phyloP scores from a whole-genome alignment of 768 basidiomycete species.

The Cubamyces sp. region DNA sequence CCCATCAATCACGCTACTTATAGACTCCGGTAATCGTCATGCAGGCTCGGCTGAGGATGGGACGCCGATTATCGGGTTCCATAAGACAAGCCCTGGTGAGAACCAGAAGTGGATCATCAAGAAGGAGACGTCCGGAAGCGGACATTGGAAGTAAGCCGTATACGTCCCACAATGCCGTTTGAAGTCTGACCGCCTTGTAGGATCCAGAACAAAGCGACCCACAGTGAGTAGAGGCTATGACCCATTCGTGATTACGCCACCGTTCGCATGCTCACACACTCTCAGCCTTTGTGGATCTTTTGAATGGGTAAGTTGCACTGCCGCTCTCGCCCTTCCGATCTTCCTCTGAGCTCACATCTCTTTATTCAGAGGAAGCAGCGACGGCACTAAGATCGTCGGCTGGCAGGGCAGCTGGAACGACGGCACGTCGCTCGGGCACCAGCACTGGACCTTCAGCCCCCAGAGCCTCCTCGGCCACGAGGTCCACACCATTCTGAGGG shows the following conservation, averaged over 20 bases:
- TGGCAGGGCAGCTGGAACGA: conserved; percentile 1
- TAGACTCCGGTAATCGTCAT: not conserved
- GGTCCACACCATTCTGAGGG: not conserved
- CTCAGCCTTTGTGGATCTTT: not conserved
- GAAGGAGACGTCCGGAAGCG: not conserved
- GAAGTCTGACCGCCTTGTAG: not conserved
- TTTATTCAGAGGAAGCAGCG: not conserved
- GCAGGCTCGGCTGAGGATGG: not conserved
- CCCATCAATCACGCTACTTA: too few species aligned
- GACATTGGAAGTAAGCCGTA: not conserved
- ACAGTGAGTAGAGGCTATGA: not conserved
- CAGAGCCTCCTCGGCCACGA: not conserved
- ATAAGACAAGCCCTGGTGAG: not conserved
- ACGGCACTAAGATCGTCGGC: not conserved
- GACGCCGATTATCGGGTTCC: not conserved
- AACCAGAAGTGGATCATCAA: conserved; percentile 1
- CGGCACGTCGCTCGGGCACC: not conserved
- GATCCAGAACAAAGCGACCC: not conserved
- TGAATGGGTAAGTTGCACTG: not conserved
- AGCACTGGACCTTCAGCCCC: conserved; percentile 1
- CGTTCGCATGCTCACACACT: not conserved
- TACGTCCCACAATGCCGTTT: not conserved
- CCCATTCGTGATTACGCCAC: not conserved
- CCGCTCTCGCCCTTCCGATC: not conserved
- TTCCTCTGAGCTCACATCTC: not conserved